These are phyloP conservation scores for Backusella luteola DNA, from an alignment of 192 early-diverging fungal species.

Conservation along the genomic window DNA sequence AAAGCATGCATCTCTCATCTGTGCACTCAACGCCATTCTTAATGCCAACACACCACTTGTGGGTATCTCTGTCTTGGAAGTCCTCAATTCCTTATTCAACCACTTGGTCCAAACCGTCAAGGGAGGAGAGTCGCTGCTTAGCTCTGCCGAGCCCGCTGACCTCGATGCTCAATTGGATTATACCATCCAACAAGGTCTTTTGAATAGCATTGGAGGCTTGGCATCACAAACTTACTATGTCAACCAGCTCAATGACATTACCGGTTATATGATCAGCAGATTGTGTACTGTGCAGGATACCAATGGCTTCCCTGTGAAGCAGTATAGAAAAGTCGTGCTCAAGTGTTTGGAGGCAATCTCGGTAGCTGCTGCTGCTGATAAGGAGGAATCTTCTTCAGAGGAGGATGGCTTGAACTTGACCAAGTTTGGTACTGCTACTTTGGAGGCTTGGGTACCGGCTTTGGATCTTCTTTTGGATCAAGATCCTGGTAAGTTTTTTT, in stretches of 20 bases:
- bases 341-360: constrained; percentile 43
- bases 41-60: constrained; percentile 42
- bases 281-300: constrained; percentile 17
- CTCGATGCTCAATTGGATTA: constrained; percentile 4
- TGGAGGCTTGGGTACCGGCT: constrained; percentile 21
- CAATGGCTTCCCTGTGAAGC: constrained; percentile 38
- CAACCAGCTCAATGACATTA: constrained; percentile 55
- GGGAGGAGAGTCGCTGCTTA: background rate
- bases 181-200: constrained; percentile 21
- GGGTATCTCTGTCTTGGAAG: constrained; percentile 52
- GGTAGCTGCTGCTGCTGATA: constrained; percentile 35
- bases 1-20: constrained; percentile 46
- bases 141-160: background rate
- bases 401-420: background rate
- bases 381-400: constrained; percentile 6
- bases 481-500: background rate
- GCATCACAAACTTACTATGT: constrained; percentile 56
- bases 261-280: constrained; percentile 47
- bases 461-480: constrained; percentile 13
- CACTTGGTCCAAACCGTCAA: constrained; percentile 37
- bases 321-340: constrained; percentile 40
- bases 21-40: constrained; percentile 43
- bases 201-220: constrained; percentile 38
- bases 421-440: background rate
- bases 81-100: constrained; percentile 45